Evolutionary conservation across 148 eudicot genomes (phyloP).

Genomic region (Oxyria digyna): DNA sequence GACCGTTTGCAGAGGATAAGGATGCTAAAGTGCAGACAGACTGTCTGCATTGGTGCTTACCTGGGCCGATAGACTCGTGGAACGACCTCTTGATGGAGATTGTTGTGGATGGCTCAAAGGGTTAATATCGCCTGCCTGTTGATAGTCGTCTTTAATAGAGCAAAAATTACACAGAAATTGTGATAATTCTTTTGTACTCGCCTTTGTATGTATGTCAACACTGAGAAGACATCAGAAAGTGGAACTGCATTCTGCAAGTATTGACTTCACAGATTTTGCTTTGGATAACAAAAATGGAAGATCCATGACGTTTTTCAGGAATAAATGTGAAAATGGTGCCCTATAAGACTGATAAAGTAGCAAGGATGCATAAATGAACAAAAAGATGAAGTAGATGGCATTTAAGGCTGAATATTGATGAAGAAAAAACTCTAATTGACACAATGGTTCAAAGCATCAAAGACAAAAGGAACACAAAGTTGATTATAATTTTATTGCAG

Average conservation of each 20-base stretch:
- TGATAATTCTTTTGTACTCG: background rate
- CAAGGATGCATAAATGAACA: background rate
- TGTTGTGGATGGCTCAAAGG: constrained; percentile 19
- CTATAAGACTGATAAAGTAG: background rate
- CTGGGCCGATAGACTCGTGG: constrained; percentile 88
- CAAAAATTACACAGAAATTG: background rate
- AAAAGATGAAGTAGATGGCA: background rate
- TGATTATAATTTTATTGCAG: background rate
- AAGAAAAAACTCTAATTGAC: background rate
- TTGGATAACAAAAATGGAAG: background rate
- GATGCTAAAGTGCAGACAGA: constrained; percentile 58
- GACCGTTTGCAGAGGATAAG: constrained; percentile 45
- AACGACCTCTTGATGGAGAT: constrained; percentile 57
- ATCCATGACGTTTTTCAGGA: background rate
- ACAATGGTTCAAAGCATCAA: background rate
- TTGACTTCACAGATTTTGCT: background rate
- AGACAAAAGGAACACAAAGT: background rate
- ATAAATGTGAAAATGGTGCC: background rate
- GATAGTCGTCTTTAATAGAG: background rate
- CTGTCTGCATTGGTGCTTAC: constrained; percentile 96
- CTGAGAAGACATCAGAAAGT: background rate
- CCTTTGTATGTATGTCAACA: background rate
- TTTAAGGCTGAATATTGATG: background rate
- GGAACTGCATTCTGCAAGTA: background rate
- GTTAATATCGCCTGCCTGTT: background rate